Evolutionary conservation across 1,139 yeast genomes (phyloP), one percentile per base, ranked within the genome.

Genomic region (Kluyveromyces sp.): DNA sequence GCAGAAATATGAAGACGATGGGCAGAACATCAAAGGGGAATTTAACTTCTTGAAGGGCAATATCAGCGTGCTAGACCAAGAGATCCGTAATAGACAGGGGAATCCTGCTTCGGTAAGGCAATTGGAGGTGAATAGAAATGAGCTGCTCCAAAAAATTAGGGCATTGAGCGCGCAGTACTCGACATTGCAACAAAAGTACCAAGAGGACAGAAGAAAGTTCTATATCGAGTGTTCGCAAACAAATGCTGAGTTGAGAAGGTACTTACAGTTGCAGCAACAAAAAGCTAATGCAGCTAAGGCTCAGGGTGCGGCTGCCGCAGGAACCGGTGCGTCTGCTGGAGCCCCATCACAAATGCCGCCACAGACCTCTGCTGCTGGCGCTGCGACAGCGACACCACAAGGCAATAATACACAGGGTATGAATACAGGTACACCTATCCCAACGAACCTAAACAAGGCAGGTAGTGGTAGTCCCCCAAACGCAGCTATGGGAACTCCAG

Each of bases 191-290:
- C 57, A 55, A 39, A 62, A 61, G 41, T 58, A 57, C 37, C 58
- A 59, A 45, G 62, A 60, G 42, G 59, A 57, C 25, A 61, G 61
- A 45, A 61, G 56, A 47, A 54, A 54, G 41, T 63, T 63, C 46
- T 64, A 61, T 46, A 54, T 64, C n/a, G 65, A 62, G 44, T 61
- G 65, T 48, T 66, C 67, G 5, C 58, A 62, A 40, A 53, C 56
- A 4, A 63, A 64, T 45, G 61, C 65, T 15, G 58, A 56, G 26
- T 45, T 64, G 44, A 65, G 61, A 43, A 52, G 56, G 43, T 53
- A 61, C 15, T 46, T 64, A 35, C 63, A 63, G 38, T 55, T 53
- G 42, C 66, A 60, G 43, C 61, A 57, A 46, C 60, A 56, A 43
- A 53, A 56, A 38, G 42, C 61, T 49, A 43, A 54, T 46, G 39